Percentiles rank a stretch among this genome's conserved stretches.
These are phyloP conservation scores for Kodamaea plutei DNA, from an alignment of 1,139 yeast genomes.

Conservation along the genomic window DNA sequence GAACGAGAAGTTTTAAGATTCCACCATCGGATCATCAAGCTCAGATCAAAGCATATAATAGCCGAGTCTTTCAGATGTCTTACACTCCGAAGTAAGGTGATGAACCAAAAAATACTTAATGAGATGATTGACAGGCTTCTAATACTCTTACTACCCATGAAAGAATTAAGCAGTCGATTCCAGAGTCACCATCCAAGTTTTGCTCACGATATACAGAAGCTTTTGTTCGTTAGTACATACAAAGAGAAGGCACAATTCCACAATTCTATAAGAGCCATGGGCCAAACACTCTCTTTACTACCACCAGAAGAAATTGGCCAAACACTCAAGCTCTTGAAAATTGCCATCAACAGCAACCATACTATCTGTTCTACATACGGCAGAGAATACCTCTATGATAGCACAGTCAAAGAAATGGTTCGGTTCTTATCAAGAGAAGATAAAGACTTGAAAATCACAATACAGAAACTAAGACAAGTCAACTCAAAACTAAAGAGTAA, in stretches of 20 bases:
- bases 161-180: too few species aligned
- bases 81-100: slow-evolving; percentile 14
- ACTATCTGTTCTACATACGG: slow-evolving; percentile 17
- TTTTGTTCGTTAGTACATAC: slow-evolving; percentile 11
- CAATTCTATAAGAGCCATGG: slow-evolving; percentile 25
- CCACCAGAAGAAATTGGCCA: slow-evolving; percentile 14
- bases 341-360: slow-evolving; percentile 9
- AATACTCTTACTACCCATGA: slow-evolving; percentile 7
- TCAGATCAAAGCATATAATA: slow-evolving; percentile 17
- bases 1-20: too few species aligned
- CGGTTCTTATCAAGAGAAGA: slow-evolving; percentile 17
- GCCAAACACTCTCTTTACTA: slow-evolving; percentile 28
- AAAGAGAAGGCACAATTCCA: slow-evolving; percentile 22
- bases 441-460: slow-evolving; percentile 7
- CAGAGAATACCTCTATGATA: slow-evolving; percentile 17
- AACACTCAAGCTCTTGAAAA: slow-evolving; percentile 15
- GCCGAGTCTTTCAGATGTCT: slow-evolving; percentile 22
- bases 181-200: too few species aligned
- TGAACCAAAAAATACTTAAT: slow-evolving; percentile 13
- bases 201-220: slow-evolving; percentile 17
- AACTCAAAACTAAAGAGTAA: slow-evolving; percentile 15
- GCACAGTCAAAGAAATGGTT: slow-evolving; percentile 18
- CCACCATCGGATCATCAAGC: too few species aligned
- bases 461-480: slow-evolving; percentile 17
- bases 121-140: slow-evolving; percentile 14